Evolutionary conservation across 139 green algal species (phyloP), one percentile per base, ranked within the genome.

Genomic region (Chara braunii): DNA sequence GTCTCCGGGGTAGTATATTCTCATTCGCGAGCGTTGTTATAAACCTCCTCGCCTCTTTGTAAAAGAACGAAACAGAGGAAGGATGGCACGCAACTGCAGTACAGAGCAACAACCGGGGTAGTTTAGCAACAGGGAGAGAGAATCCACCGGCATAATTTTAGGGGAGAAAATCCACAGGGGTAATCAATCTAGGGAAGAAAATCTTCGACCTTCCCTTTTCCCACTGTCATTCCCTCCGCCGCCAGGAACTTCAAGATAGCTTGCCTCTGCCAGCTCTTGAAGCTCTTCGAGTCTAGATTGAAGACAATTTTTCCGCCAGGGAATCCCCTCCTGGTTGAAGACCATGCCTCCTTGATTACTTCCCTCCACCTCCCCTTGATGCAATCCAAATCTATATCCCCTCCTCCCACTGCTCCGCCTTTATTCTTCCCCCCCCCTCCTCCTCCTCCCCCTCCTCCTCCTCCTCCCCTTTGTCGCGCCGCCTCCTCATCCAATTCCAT

Each of bases 401-500:
- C 50, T 12, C n/a, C n/a, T n/a, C n/a, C n/a, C n/a, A n/a, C n/a
- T n/a, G n/a, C n/a, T n/a, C n/a, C n/a, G 50, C 14, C 22, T 12
- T 23, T 24, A 14, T 12, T 52, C 50, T 43, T 12, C 50, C 50
- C 50, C 12, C 45, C 12, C 40, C 50, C n/a, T 12, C 12, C 50
- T 14, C 12, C 12, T 58, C 14, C 12, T 22, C 50, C 12, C 22
- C 50, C 50, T 58, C 45, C 14, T 52, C 14, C 50, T 55, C 14
- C 50, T 22, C n/a, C 18, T 18, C 18, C 40, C 18, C 40, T 18
- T 18, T 48, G 40, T 18, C 18, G 18, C 50, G 50, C n/a, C 50
- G 50, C 22, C 12, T 58, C 50, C 50, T n/a, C n/a, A n/a, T n/a
- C n/a, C n/a, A n/a, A n/a, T n/a, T 58, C 50, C 50, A 58, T 58